Evolutionary conservation across 306 rosid species (phyloP), one percentile per base, ranked within the genome.

Genomic region (Astragalus membranaceus): DNA sequence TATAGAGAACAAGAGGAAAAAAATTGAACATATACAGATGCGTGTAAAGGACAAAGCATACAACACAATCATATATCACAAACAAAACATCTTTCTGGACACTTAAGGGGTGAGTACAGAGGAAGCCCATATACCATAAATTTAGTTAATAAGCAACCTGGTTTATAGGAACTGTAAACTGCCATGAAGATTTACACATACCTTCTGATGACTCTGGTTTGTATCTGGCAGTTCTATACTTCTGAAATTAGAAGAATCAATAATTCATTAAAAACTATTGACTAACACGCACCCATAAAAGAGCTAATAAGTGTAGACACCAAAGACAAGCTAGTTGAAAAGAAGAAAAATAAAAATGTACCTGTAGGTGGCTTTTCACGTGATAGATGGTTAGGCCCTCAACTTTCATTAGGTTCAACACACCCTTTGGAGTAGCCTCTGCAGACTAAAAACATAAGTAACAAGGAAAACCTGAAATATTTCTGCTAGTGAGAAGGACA

Each of bases 381-480:
- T 93, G 98, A 87, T 93, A 93, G 62, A 93, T 93, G 58, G 98
- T 93, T 77, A 93, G 91, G 80, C 92, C 83, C 15, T 91, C 90
- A 71, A 87, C 94, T 76, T 87, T 93, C 98, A 93, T 90, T 46
- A 78, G 77, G 70, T 81, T 90, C 84, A 87, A 78, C 75, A 93
- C 91, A 72, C 97, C 98, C 88, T 93, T 93, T 3, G 98, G 98
- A 26, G 98, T 90, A 74, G 98, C 98, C 83, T 85, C 96, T 93
- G 91, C 63, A 59, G 13, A 73, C 70, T 65, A 69, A 76, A 70
- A 51, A 48, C 9, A 44, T 35, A 20, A 75, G 79, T 75, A 43
- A 70, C 11, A 44, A 64, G 32, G 44, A 47, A 47, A 32, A 14
- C 12, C 14, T 47, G 23, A 63, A 51, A 60, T 8, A 11, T 51